Evolutionary conservation across 139 green algal species (phyloP), one percentile per base, ranked within the genome.

Genomic region (Desmodesmus armatus): DNA sequence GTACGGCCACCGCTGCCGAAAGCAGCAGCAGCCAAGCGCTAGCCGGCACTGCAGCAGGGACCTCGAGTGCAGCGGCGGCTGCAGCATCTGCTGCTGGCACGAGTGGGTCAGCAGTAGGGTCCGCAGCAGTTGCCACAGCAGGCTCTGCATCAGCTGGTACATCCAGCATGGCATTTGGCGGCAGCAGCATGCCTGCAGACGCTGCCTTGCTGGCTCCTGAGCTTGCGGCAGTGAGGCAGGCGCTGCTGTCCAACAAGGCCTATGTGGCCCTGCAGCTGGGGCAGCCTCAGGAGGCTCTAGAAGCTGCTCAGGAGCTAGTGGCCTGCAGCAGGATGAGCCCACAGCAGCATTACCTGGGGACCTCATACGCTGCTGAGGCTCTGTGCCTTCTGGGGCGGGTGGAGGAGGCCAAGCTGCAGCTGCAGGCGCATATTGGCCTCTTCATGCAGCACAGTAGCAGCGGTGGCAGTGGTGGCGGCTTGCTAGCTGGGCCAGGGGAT

Each of bases 221-320:
- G 19, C n/a, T 85, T 15, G 15, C 44, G 6, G 51, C 44, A 21
- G 58, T 87, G n/a, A 71, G 83, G 17, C 88, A 88, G n/a, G 81
- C 88, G 3, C 43, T 91, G 23, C 76, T 89, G 0, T 70, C 85
- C 13, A 91, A 91, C 85, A 58, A 88, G 31, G 47, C 88, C 0
- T 89, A 87, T 67, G 80, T 87, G 58, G 81, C 89, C 13, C 77
- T 91, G 47, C 77, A 82, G 62, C 74, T 80, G 3, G 49, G 71
- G 15, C 55, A 88, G 58, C 87, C 80, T n/a, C 2, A 29, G n/a
- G 67, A 58, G 4, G 88, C 84, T 29, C 72, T 88, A 29, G 44
- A 35, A 67, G 80, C 80, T 29, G 84, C 88, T 0, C 80, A 88
- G 80, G 74, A 49, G 35, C 76, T 87, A 29, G 55, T 87, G 47